These are phyloP conservation scores for Colletotrichum neosansevieriae DNA, from an alignment of 2,329 filamentous ascomycete species.

Conservation along the genomic window DNA sequence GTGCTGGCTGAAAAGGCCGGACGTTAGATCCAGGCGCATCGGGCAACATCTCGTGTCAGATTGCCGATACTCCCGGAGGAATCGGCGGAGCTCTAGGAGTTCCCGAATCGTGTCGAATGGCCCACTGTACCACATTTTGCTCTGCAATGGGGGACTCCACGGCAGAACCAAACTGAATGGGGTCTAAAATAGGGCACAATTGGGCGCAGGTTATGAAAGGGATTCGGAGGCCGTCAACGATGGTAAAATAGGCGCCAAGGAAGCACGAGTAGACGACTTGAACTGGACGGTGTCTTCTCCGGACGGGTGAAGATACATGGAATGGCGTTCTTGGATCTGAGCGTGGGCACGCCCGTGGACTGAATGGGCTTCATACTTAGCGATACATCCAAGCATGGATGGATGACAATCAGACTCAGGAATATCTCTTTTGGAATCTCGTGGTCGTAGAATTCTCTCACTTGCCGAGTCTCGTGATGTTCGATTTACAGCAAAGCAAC, in stretches of 20 bases:
- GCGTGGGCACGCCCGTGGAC: too few species aligned
- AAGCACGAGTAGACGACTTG: too few species aligned
- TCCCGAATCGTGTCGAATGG: neutral
- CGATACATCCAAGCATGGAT: neutral
- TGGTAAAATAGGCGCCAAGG: too few species aligned
- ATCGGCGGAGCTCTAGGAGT: too few species aligned
- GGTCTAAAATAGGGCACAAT: too few species aligned
- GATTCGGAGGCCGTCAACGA: neutral
- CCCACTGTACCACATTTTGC: neutral
- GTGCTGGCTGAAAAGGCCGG: conserved; percentile 39
- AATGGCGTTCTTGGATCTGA: too few species aligned
- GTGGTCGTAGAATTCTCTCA: neutral
- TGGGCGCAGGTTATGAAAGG: too few species aligned
- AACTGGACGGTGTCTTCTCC: neutral
- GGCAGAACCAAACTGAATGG: too few species aligned
- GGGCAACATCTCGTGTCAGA: too few species aligned
- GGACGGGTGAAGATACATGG: neutral
- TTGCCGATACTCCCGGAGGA: too few species aligned
- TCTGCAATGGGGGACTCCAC: neutral
- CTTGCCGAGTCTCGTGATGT: too few species aligned
- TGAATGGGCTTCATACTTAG: neutral
- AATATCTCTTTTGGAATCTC: conserved; percentile 1
- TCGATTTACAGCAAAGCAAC: too few species aligned
- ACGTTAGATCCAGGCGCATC: neutral
- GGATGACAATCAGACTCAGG: conserved; percentile 3